Evolutionary conservation across 345 rosid species (phyloP).

Genomic region (Dipteronia dyeriana): DNA sequence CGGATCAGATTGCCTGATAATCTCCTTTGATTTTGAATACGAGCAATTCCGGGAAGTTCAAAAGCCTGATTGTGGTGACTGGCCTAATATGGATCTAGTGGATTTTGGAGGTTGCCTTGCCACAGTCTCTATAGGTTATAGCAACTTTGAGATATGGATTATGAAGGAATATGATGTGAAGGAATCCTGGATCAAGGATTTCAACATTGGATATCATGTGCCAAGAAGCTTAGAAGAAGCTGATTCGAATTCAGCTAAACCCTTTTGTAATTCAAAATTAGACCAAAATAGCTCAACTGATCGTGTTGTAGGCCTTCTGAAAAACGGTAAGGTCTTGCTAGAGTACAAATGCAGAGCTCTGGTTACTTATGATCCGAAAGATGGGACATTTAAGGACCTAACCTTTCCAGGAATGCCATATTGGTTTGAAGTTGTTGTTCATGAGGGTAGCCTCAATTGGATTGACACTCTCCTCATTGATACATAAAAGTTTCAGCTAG

Average conservation of each 20-base stretch:
- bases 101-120: slow-evolving; percentile 26
- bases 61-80: neutral
- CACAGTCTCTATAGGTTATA: too few relatives aligned
- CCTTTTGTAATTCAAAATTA: neutral
- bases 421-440: slow-evolving; percentile 67
- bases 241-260: neutral
- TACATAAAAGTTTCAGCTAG: too few relatives aligned
- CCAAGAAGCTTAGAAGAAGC: slow-evolving; percentile 16
- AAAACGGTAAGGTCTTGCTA: slow-evolving; percentile 70
- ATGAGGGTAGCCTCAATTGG: slow-evolving; percentile 49
- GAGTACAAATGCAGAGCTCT: slow-evolving; percentile 69
- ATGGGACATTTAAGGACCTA: slow-evolving; percentile 62
- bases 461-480: neutral
- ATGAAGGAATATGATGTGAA: slow-evolving; percentile 28
- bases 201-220: slow-evolving; percentile 10
- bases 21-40: slow-evolving; percentile 26
- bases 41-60: slow-evolving; percentile 29
- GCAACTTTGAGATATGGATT: slow-evolving; percentile 19
- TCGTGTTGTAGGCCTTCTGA: slow-evolving; percentile 52
- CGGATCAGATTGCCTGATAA: neutral
- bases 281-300: neutral
- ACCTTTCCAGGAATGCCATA: slow-evolving; percentile 51
- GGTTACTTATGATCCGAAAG: slow-evolving; percentile 59
- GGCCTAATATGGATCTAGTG: neutral
- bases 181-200: slow-evolving; percentile 32